These are phyloP conservation scores for Tephrocybe rancida DNA, from an alignment of 768 basidiomycete genomes.

Conservation along the genomic window DNA sequence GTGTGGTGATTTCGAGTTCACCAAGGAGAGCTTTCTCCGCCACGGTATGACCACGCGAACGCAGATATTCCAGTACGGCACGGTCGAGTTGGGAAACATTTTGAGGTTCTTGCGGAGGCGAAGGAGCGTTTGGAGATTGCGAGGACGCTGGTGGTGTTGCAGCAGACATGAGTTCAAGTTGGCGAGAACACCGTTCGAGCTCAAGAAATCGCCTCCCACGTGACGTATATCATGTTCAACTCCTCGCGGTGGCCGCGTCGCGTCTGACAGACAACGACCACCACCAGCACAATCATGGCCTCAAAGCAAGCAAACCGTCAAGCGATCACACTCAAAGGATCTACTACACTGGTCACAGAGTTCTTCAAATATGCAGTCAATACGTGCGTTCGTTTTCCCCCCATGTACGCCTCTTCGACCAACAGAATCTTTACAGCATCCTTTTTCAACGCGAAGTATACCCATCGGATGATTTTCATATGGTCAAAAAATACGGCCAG, in stretches of 20 bases:
- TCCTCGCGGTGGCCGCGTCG: slow-evolving; percentile 11
- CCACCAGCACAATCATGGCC: slow-evolving; percentile 29
- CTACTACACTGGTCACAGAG: slow-evolving; percentile 90
- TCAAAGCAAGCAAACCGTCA: slow-evolving; percentile 61
- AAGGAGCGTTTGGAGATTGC: slow-evolving; percentile 48
- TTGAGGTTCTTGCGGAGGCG: slow-evolving; percentile 43
- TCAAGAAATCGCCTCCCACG: slow-evolving; percentile 24
- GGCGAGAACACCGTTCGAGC: background rate
- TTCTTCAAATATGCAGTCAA: slow-evolving; percentile 99
- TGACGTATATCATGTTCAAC: slow-evolving; percentile 27
- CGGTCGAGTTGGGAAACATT: slow-evolving; percentile 41
- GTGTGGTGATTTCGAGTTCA: slow-evolving; percentile 43
- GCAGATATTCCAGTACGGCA: slow-evolving; percentile 50
- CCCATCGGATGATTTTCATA: slow-evolving; percentile 97
- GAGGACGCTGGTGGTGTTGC: slow-evolving; percentile 52
- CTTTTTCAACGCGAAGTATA: slow-evolving; percentile 97
- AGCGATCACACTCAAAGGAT: slow-evolving; percentile 94
- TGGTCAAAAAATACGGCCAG: slow-evolving; percentile 99
- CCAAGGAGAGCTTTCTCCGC: slow-evolving; percentile 53
- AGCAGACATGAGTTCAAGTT: slow-evolving; percentile 19
- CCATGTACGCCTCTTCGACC: background rate
- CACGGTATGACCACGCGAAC: slow-evolving; percentile 44
- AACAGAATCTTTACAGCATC: slow-evolving; percentile 54
- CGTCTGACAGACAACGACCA: no score
- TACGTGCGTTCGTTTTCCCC: slow-evolving; percentile 69